phyloP scores from a whole-genome alignment of 2,329 filamentous ascomycete genomes.

The Hyphodiscus sp. region DNA sequence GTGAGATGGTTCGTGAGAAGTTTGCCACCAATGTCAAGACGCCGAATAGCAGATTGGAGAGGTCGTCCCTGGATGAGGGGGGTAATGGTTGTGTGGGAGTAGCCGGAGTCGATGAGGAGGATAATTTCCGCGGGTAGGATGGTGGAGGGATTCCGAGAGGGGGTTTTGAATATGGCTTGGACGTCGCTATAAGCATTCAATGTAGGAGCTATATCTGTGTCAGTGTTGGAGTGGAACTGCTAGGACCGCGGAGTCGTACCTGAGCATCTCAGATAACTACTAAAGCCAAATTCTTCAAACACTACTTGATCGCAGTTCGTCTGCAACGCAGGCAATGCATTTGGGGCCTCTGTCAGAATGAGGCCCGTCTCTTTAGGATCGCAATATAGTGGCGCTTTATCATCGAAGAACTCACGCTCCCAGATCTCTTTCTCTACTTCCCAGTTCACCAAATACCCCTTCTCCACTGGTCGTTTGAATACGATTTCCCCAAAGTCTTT shows the following conservation, averaged over 20 bases:
- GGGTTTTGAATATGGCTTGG: conserved; percentile 60
- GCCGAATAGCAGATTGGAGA: conserved; percentile 71
- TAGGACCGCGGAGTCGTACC: conserved; percentile 39
- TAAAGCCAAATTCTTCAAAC: conserved; percentile 95
- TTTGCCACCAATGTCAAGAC: conserved; percentile 88
- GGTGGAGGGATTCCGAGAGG: conserved; percentile 38
- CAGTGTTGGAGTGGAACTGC: background rate
- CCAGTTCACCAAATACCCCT: conserved; percentile 94
- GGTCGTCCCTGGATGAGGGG: conserved; percentile 77
- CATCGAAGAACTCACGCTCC: conserved; percentile 79
- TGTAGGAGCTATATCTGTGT: conserved; percentile 48
- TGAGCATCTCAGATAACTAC: conserved; percentile 71
- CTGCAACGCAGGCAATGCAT: conserved; percentile 73
- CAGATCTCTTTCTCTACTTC: conserved; percentile 93
- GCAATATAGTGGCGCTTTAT: conserved; percentile 58
- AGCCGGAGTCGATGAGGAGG: conserved; percentile 86
- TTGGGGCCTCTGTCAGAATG: conserved; percentile 79
- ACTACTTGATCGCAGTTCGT: conserved; percentile 92
- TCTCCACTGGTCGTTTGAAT: conserved; percentile 86
- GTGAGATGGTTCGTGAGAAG: conserved; percentile 89
- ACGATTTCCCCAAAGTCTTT: conserved; percentile 83
- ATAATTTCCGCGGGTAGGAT: conserved; percentile 66
- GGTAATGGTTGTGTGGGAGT: conserved; percentile 87
- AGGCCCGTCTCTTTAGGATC: conserved; percentile 78
- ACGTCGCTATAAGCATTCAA: conserved; percentile 81